phyloP scores from a whole-genome alignment of 768 basidiomycete species.

The Tricholoma matsutake region DNA sequence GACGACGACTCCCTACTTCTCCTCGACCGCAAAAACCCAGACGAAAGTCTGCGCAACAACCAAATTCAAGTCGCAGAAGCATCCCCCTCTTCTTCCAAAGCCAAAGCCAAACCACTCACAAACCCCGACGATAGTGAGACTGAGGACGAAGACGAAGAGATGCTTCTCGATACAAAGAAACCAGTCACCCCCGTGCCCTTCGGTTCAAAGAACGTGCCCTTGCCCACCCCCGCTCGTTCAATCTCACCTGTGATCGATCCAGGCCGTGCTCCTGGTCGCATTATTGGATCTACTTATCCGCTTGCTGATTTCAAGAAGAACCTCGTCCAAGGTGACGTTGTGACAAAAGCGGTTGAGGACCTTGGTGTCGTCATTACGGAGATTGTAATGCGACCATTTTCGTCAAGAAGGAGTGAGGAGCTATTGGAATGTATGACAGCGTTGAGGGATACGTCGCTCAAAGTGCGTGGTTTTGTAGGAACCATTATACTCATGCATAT shows the following conservation, averaged over 20 bases:
- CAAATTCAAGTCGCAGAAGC: conserved; percentile 15
- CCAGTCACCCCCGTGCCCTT: conserved; percentile 16
- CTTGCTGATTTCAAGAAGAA: conserved; percentile 75
- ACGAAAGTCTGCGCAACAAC: conserved; percentile 12
- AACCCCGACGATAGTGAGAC: conserved; percentile 48
- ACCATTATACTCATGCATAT: background rate
- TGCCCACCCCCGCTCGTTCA: conserved; percentile 57
- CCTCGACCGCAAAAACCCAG: conserved; percentile 42
- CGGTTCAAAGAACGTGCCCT: conserved; percentile 19
- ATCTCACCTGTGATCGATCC: conserved; percentile 41
- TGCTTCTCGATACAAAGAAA: conserved; percentile 25
- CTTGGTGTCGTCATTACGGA: conserved; percentile 68
- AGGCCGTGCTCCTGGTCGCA: conserved; percentile 62
- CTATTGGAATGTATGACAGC: conserved; percentile 70
- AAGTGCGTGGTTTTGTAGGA: conserved; percentile 36
- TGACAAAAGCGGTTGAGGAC: conserved; percentile 84
- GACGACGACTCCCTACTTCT: conserved; percentile 53
- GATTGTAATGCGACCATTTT: conserved; percentile 69
- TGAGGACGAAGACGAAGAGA: conserved; percentile 41
- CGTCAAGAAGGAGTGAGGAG: conserved; percentile 60
- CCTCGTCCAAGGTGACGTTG: conserved; percentile 69
- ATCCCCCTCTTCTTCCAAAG: conserved; percentile 13
- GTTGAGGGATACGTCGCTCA: conserved; percentile 64
- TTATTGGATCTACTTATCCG: conserved; percentile 73
- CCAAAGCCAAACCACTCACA: conserved; percentile 28